Base-by-base conservation (phyloP, 1,284 basidiomycete species). In the Singerocomus rubriflavus region DNA sequence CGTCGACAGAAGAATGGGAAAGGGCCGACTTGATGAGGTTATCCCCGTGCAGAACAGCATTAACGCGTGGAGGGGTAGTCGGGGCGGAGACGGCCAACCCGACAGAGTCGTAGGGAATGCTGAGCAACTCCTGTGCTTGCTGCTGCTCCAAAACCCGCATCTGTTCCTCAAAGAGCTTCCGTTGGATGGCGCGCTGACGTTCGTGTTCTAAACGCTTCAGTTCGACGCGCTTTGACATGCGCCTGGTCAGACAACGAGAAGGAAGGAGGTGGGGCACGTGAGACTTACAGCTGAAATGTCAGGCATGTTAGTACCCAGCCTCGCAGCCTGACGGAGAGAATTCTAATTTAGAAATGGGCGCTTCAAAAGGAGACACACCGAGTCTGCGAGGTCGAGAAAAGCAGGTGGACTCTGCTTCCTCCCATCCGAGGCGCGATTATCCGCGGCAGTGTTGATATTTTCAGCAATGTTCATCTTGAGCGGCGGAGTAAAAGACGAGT, bases 181-280 rank as follows among this genome's bases (percentile, higher is more conserved):
- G 85, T 69, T 96, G 93, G 50, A 91, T 71, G 40, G 74, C 73
- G 58, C 93, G 89, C 71, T 93, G 90, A 50, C 88, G 81, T 70
- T 95, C 91, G 67, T 96, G 91, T 69, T 95, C 91, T 57, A 91
- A 73, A 61, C 92, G 88, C 70, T 94, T 96, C 64, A 92, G 77
- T 69, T 94, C 90, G 56, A 94, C 84, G 57, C 89, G 88, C 89
- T 95, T 56, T 25, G 44, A 32, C 0, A 16, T 42, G 31, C 38
- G 5, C 4, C 6, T 1, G 14, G 44, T 59, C 13, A 66, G 55
- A 42, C 0, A 1, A 46, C 7, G 7, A 33, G 8, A 17, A 12
- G 27, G 21, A 21, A 21, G 27, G 21, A 21, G 4, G 17, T 9
- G 45, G 55, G 35, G 55, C 12, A 38, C 48, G 35, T 13, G 6